Percentiles rank a stretch among this genome's conserved stretches.
Conservation (phyloP, 129 eudicot genomes). For the Logfia minima region DNA sequence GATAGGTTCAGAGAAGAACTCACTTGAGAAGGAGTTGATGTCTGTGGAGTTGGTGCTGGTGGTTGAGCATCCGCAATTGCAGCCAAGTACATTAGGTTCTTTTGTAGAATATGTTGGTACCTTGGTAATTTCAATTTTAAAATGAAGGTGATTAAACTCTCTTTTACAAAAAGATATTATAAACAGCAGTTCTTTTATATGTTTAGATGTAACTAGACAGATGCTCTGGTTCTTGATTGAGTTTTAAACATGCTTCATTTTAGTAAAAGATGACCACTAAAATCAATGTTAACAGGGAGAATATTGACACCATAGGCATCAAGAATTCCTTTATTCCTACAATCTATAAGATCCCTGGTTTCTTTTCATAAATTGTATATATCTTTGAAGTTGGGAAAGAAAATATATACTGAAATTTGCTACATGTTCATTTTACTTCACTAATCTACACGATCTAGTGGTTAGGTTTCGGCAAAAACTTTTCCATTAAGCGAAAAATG, state of each 20-base stretch:
- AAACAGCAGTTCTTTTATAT: neutral
- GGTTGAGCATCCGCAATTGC: slow-evolving; percentile 96
- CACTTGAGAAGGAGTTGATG: slow-evolving; percentile 68
- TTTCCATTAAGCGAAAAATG: neutral
- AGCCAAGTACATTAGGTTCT: slow-evolving; percentile 78
- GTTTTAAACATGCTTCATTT: neutral
- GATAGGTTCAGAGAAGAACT: neutral
- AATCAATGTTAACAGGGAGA: neutral
- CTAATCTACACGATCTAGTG: neutral
- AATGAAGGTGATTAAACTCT: neutral
- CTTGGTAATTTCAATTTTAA: slow-evolving; percentile 38
- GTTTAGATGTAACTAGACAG: neutral
- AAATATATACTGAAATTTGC: neutral
- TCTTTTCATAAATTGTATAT: neutral
- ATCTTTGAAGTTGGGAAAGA: neutral
- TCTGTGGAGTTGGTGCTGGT: slow-evolving; percentile 39
- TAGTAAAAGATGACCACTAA: neutral
- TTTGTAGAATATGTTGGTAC: slow-evolving; percentile 76
- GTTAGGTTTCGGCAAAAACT: neutral
- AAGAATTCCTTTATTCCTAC: neutral
- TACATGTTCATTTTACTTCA: neutral
- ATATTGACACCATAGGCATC: neutral
- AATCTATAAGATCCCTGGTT: neutral
- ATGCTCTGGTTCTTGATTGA: neutral
- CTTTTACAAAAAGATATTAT: neutral